Conservation (phyloP, 345 rosid genomes). For the Xanthoceras sorbifolium region DNA sequence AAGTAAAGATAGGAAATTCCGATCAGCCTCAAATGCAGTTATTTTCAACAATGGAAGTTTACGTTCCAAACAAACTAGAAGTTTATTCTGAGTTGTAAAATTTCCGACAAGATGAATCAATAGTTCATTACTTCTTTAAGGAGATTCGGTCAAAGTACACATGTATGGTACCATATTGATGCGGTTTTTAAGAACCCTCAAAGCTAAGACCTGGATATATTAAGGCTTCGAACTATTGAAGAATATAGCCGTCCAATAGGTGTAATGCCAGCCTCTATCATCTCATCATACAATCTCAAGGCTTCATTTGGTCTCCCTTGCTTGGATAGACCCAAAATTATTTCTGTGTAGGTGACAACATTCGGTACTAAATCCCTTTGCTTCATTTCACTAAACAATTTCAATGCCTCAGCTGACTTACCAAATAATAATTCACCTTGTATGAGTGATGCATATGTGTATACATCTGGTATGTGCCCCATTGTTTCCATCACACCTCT, state of each 20-base stretch:
- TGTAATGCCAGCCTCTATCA: slow-evolving; percentile 50
- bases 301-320: slow-evolving; percentile 88
- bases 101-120: too few species aligned
- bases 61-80: too few species aligned
- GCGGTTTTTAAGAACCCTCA: neutral
- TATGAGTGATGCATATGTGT: slow-evolving; percentile 72
- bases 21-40: too few species aligned
- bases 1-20: too few species aligned
- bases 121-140: too few species aligned
- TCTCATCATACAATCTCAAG: slow-evolving; percentile 65
- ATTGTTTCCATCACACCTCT: too few species aligned
- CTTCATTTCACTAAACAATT: slow-evolving; percentile 56
- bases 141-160: too few species aligned
- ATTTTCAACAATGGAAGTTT: too few species aligned
- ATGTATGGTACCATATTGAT: too few species aligned
- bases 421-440: slow-evolving; percentile 78
- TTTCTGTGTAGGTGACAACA: slow-evolving; percentile 56
- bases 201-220: slow-evolving; percentile 28
- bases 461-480: too few species aligned
- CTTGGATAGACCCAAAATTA: slow-evolving; percentile 71
- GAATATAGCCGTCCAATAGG: slow-evolving; percentile 69
- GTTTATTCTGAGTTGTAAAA: too few species aligned
- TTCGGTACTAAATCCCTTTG: slow-evolving; percentile 46
- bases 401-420: slow-evolving; percentile 60
- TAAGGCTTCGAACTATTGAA: slow-evolving; percentile 68